Evolutionary conservation across 345 rosid species (phyloP), one percentile per base, ranked within the genome.

Genomic region (Microthlaspi erraticum): DNA sequence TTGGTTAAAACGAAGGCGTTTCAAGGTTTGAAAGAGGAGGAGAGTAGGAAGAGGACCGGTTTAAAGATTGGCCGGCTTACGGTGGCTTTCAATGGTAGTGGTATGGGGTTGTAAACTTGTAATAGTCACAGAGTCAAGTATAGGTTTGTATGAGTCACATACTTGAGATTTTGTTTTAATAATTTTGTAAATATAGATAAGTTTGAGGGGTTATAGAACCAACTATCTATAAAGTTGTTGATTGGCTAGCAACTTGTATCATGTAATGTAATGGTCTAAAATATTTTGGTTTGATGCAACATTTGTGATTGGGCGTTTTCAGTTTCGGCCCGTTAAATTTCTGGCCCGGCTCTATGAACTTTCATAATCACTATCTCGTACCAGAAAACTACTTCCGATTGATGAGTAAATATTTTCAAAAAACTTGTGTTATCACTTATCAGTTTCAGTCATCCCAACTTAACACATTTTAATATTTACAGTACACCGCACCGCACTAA

Each of bases 11-110:
- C 29, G 11, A 11, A 16, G 0, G 4, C 11, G 19, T 14, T 49
- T 49, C 4, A 7, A 2, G 62, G 71, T 23, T 63, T 32, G 3
- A 32, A 20, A 9, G 67, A 76, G 23, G 66, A 10, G 8, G 56
- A 60, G 8, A 64, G n/a, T n/a, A n/a, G 5, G 38, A 55, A 32
- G 65, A 49, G 13, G 46, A 59, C 11, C 33, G 62, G 67, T 49
- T 32, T 76, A 36, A 76, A 57, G 32, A 23, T 76, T 63, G 75
- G 75, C 9, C 71, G 11, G 66, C 71, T 76, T 17, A 63, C 67
- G 41, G 39, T 56, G 39, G 71, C 79, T 33, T 76, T 76, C 58
- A 34, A 18, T 13, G 71, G 41, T 60, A 9, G 16, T 32, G 61
- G 1, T 2, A 3, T 56, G 37, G 63, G 49, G 37, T 0, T 69